Base-by-base conservation (phyloP, 2,329 filamentous ascomycete genomes). In the Ophiostoma piceae region DNA sequence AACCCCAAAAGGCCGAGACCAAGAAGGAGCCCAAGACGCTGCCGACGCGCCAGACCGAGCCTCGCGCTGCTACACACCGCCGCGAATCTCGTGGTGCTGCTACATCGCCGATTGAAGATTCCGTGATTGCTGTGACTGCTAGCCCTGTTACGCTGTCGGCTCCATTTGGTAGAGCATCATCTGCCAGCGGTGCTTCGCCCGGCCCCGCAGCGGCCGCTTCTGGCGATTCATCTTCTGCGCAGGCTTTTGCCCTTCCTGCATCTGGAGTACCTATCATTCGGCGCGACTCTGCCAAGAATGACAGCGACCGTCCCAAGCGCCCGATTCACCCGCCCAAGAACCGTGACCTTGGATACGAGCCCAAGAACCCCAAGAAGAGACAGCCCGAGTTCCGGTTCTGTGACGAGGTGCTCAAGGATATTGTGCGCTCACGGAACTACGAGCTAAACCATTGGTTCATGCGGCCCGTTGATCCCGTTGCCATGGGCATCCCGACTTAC, bases 291-390 rank as follows among this genome's bases (percentile, higher is more conserved):
- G 90, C 88, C 6, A 90, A 89, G 71, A 85, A 86, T 4, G 92
- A 93, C 74, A 90, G 89, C 70, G 86, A 88, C 73, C 88, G 95
- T 68, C 94, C 94, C 12, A 97, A 97, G 83, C 90, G 95, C 69
- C 92, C 94, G 16, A 97, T 98, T 69, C 92, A 97, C 75, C 91
- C 94, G 9, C 93, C 95, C 0, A 94, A 94, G 76, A 88, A 90
- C 72, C 94, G 94, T 74, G 95, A 98, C 77, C 84, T 97, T n/a
- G 90, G 94, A 8, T 98, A 97, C 77, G 87, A 89, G 22, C 85
- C 86, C 22, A 89, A 90, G 73, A 92, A 93, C 77, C 92, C 92
- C 12, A 96, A 96, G 82, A 94, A 97, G 87, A 88, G 91, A 73
- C 90, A 93, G 74, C 88, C 92, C 57, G 94, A 98, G 79, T 84